A percentile compares a stretch with the other conserved stretches of the same genome.
Conservation (phyloP, 2,329 filamentous ascomycete genomes). For the Paramyrothecium sp. region DNA sequence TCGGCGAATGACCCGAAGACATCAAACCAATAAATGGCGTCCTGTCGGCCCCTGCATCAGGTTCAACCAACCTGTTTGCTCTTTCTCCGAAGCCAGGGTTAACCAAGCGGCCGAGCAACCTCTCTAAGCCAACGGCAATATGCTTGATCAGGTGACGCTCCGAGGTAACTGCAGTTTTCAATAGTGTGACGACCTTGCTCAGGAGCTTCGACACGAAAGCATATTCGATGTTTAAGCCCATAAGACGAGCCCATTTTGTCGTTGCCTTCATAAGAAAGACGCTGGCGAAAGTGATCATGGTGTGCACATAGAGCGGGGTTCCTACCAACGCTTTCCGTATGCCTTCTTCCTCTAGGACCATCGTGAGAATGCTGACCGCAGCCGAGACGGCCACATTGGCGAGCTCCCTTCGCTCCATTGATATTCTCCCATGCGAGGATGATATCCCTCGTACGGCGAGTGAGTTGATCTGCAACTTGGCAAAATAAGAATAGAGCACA, state of each 20-base stretch:
- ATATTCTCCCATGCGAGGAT: constrained; percentile 7
- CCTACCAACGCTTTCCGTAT: constrained; percentile 27
- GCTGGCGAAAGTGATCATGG: constrained; percentile 32
- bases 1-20: background rate
- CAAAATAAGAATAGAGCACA: constrained; percentile 16
- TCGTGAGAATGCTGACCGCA: constrained; percentile 31
- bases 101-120: constrained; percentile 24
- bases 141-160: constrained; percentile 34
- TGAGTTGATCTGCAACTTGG: constrained; percentile 34
- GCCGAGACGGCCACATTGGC: constrained; percentile 26
- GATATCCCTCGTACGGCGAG: constrained; percentile 11
- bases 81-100: background rate
- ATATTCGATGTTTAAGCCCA: constrained; percentile 30
- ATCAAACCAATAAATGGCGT: background rate
- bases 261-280: constrained; percentile 35
- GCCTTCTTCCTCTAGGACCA: constrained; percentile 30
- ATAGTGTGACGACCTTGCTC: constrained; percentile 26
- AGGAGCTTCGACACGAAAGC: constrained; percentile 27
- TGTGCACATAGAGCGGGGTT: constrained; percentile 32
- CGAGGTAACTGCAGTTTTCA: constrained; percentile 26
- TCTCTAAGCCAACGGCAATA: constrained; percentile 31
- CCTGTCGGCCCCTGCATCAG: background rate
- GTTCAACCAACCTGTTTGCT: background rate
- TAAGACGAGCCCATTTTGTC: constrained; percentile 28
- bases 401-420: constrained; percentile 13